phyloP scores from a whole-genome alignment of 352 stramenopile genomes.

The Phytophthora pinifolia region DNA sequence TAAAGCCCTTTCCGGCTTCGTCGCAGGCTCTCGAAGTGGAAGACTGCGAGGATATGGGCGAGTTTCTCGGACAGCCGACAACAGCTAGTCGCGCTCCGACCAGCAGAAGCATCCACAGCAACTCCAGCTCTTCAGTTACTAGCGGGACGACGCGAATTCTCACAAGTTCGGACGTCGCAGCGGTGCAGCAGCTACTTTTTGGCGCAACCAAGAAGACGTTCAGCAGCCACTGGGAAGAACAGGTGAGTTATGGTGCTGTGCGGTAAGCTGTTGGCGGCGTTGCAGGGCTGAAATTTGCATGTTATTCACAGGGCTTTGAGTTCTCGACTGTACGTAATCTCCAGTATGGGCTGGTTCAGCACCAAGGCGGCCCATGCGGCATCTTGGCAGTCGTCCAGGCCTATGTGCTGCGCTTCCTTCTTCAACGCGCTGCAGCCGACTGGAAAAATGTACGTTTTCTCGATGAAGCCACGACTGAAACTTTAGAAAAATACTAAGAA shows the following conservation, averaged over 20 bases:
- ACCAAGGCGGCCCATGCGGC: constrained; percentile 93
- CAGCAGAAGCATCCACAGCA: background rate
- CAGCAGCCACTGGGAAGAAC: constrained; percentile 67
- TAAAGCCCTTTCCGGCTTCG: background rate
- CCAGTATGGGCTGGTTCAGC: constrained; percentile 91
- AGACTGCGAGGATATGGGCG: constrained; percentile 53
- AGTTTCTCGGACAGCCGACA: constrained; percentile 15
- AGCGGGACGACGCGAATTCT: constrained; percentile 15
- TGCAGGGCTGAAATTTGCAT: background rate
- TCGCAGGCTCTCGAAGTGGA: constrained; percentile 44
- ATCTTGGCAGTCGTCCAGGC: constrained; percentile 94
- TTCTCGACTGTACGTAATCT: constrained; percentile 53
- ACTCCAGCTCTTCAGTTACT: background rate
- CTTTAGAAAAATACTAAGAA: constrained; percentile 7
- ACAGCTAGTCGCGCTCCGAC: constrained; percentile 1
- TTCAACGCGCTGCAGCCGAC: constrained; percentile 36
- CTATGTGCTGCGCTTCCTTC: constrained; percentile 85
- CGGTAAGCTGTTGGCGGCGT: constrained; percentile 1
- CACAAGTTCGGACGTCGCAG: constrained; percentile 43
- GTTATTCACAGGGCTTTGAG: constrained; percentile 55
- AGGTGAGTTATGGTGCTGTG: constrained; percentile 31
- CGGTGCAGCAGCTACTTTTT: constrained; percentile 66
- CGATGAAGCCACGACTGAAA: constrained; percentile 7
- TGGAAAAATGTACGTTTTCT: constrained; percentile 65
- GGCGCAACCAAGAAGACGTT: constrained; percentile 53